Evolutionary conservation across 768 basidiomycete genomes (phyloP).

Genomic region (Tulasnella sp.): DNA sequence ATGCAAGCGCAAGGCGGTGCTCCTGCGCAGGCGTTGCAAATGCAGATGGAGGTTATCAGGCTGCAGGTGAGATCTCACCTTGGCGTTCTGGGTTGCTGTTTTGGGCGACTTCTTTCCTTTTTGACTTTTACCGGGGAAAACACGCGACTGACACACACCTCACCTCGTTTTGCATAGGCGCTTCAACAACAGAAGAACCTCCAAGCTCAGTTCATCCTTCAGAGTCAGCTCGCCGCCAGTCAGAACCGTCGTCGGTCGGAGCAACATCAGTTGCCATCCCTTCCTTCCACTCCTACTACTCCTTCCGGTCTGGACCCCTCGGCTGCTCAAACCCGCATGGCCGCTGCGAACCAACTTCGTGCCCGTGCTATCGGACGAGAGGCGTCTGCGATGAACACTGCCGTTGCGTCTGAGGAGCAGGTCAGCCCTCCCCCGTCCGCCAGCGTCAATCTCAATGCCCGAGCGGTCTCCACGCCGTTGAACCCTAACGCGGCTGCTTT

Average conservation of each 20-base stretch:
- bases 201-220: conserved; percentile 18
- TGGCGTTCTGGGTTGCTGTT: conserved; percentile 2
- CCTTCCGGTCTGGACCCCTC: conserved; percentile 43
- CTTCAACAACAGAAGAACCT: conserved; percentile 48
- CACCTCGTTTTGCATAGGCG: conserved; percentile 13
- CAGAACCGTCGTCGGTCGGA: conserved; percentile 41
- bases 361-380: conserved; percentile 52
- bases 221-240: conserved; percentile 30
- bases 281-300: conserved; percentile 54
- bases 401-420: conserved; percentile 33
- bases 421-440: conserved; percentile 75
- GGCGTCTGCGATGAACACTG: conserved; percentile 52
- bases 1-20: neutral
- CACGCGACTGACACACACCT: conserved; percentile 22
- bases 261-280: conserved; percentile 48
- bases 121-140: conserved; percentile 48
- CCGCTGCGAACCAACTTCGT: conserved; percentile 38
- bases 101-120: conserved; percentile 50
- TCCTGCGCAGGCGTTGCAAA: conserved; percentile 50
- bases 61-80: conserved; percentile 49
- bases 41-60: conserved; percentile 74
- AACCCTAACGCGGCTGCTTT: conserved; percentile 35
- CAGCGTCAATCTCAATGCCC: conserved; percentile 50
- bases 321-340: conserved; percentile 12
- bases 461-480: conserved; percentile 22